Percentiles rank a stretch among this genome's conserved stretches.
These are phyloP conservation scores for Guyanaporus albipodus DNA, from an alignment of 768 basidiomycete species.

Conservation along the genomic window DNA sequence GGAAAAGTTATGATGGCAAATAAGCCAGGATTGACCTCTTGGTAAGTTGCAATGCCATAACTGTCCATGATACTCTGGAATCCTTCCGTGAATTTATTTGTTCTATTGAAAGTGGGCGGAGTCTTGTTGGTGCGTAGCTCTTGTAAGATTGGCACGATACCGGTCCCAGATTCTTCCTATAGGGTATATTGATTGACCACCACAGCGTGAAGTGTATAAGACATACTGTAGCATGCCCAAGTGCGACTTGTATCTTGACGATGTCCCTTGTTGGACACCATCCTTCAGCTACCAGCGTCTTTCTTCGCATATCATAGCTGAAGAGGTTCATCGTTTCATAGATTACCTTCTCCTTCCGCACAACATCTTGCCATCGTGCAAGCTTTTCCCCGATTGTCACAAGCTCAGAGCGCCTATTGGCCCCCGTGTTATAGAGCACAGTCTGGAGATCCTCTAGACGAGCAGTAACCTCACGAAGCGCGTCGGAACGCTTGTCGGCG, in stretches of 20 bases:
- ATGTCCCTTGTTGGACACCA: constrained; percentile 98
- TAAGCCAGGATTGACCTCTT: constrained; percentile 95
- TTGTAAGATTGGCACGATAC: constrained; percentile 86
- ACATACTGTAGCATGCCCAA: constrained; percentile 79
- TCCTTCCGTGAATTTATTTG: constrained; percentile 93
- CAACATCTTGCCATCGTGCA: constrained; percentile 90
- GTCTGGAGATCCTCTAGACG: constrained; percentile 90
- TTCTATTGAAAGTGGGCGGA: constrained; percentile 92
- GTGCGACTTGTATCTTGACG: constrained; percentile 74
- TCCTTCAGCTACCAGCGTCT: constrained; percentile 94
- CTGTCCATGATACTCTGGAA: constrained; percentile 99
- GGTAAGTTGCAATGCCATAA: constrained; percentile 91
- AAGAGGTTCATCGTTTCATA: constrained; percentile 95
- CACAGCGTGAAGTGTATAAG: not conserved
- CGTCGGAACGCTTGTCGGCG: constrained; percentile 85
- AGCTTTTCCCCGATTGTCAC: constrained; percentile 80
- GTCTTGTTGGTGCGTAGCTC: constrained; percentile 86
- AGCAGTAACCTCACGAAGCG: constrained; percentile 81
- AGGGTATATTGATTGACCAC: not conserved
- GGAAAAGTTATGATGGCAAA: constrained; percentile 94
- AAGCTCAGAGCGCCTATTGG: constrained; percentile 79
- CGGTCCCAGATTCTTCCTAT: constrained; percentile 90
- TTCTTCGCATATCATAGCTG: constrained; percentile 89
- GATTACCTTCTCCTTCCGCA: constrained; percentile 92
- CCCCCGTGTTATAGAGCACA: constrained; percentile 84